Evolutionary conservation across 352 stramenopile species (phyloP), one percentile per base, ranked within the genome.

Genomic region (Discostella stelligera): DNA sequence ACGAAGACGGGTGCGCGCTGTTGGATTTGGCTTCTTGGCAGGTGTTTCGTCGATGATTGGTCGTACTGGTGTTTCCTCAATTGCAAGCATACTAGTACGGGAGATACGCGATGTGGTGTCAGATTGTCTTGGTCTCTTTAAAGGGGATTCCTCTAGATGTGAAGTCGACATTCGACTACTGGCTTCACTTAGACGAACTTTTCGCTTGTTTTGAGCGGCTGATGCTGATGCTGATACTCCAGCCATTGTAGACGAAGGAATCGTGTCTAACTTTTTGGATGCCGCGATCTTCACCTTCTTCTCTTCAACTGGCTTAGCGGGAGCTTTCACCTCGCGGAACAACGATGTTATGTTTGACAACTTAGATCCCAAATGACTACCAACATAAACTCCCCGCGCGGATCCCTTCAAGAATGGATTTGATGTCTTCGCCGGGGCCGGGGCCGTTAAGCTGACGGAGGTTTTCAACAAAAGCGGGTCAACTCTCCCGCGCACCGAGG

Each of bases 331-430:
- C 50, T 79, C 76, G 41, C 70, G 76, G 74, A 83, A 83, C 54
- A 83, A 64, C 14, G 76, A 65, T n/a, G 69, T 53, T 11, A 79
- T 79, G 52, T 83, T 83, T 20, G 69, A 71, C 70, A 83, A 39
- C 56, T 83, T 79, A 23, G 76, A 77, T 53, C 65, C 67, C 0
- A 83, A 58, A 55, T 83, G 76, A 60, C 64, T 79, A 5, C 76
- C 76, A 52, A 83, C 76, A 62, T 83, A 83, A 44, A 41, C 39
- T 10, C 70, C 69, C 23, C 76, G 56, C n/a, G 76, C 76, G 9
- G 69, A 70, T 54, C 71, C 64, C 66, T 79, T 79, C 41, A 83
- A 62, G 46, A 79, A 83, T 32, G 76, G 76, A 69, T 83, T 83
- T 7, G 58, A 50, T 18, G 41, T 70, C 52, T 37, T 20, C 16